These are phyloP conservation scores for Candida silvatica DNA, from an alignment of 805 yeast species.

Conservation along the genomic window DNA sequence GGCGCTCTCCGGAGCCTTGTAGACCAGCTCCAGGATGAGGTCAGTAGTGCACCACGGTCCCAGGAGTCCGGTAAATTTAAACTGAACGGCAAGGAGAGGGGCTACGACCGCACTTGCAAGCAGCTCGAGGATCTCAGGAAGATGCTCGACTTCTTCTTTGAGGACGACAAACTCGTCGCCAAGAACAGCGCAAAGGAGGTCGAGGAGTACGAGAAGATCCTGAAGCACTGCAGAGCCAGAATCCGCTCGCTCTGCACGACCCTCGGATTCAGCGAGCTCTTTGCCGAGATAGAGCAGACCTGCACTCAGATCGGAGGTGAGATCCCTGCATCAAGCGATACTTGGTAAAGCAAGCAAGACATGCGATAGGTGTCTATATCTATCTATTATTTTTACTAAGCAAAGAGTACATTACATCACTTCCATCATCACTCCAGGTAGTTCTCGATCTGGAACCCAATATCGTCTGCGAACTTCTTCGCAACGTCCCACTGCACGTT, in stretches of 20 bases:
- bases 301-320: conserved; percentile 17
- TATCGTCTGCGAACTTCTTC: conserved; percentile 49
- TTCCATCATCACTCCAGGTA: conserved; percentile 38
- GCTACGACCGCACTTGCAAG: conserved; percentile 9
- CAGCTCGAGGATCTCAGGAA: conserved; percentile 12
- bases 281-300: conserved; percentile 11
- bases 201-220: conserved; percentile 16
- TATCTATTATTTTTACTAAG: not conserved
- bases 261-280: conserved; percentile 16
- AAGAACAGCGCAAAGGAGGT: conserved; percentile 23
- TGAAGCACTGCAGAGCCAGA: conserved; percentile 20
- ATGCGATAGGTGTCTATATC: not conserved
- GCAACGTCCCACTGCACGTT: conserved; percentile 64
- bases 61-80: conserved; percentile 1
- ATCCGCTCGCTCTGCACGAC: conserved; percentile 18
- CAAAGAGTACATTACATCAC: too few relatives aligned
- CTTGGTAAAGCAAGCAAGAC: conserved; percentile 16
- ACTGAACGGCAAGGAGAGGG: conserved; percentile 9
- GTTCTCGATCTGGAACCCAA: conserved; percentile 57
- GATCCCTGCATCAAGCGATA: conserved; percentile 18
- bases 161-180: conserved; percentile 10
- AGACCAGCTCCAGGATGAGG: conserved; percentile 27
- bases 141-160: conserved; percentile 14
- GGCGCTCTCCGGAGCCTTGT: conserved; percentile 58
- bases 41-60: conserved; percentile 4